Percentiles rank a stretch among this genome's conserved stretches.
These are phyloP conservation scores for Fusarium redolens DNA, from an alignment of 2,329 filamentous ascomycete species.

Conservation along the genomic window DNA sequence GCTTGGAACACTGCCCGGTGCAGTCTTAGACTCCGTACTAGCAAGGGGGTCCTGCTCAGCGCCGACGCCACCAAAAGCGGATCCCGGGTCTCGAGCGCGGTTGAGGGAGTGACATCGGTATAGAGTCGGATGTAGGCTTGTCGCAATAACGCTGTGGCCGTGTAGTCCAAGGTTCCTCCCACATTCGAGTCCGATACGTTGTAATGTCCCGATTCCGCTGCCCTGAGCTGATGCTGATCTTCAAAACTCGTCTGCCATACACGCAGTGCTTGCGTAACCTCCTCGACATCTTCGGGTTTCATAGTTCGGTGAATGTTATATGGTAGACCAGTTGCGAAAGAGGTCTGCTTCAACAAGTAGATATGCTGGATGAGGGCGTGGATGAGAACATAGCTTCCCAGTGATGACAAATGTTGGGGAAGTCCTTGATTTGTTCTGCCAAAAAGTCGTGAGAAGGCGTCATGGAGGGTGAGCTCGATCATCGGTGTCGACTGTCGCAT, in stretches of 20 bases:
- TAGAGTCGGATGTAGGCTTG: slow-evolving; percentile 74
- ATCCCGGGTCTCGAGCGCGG: slow-evolving; percentile 73
- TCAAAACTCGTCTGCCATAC: slow-evolving; percentile 71
- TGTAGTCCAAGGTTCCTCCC: slow-evolving; percentile 73
- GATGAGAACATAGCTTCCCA: slow-evolving; percentile 78
- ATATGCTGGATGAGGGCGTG: slow-evolving; percentile 79
- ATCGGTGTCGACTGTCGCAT: slow-evolving; percentile 62
- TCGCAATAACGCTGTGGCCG: slow-evolving; percentile 70
- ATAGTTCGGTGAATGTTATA: slow-evolving; percentile 64
- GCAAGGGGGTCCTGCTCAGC: slow-evolving; percentile 67
- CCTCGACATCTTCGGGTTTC: slow-evolving; percentile 66
- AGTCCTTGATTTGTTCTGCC: slow-evolving; percentile 62
- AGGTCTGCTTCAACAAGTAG: slow-evolving; percentile 74
- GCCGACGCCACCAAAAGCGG: slow-evolving; percentile 70
- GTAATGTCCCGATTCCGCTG: slow-evolving; percentile 60
- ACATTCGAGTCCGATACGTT: slow-evolving; percentile 62
- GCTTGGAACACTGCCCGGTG: slow-evolving; percentile 74
- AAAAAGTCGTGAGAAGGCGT: slow-evolving; percentile 67
- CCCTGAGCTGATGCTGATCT: slow-evolving; percentile 63
- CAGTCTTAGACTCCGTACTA: slow-evolving; percentile 69
- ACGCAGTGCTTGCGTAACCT: slow-evolving; percentile 65
- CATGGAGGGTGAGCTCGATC: slow-evolving; percentile 65
- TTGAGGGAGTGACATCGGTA: slow-evolving; percentile 71
- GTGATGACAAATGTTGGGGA: slow-evolving; percentile 64
- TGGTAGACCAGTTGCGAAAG: slow-evolving; percentile 60